Base-by-base conservation (phyloP, 140 eudicot species). In the Stevia rebaudiana region DNA sequence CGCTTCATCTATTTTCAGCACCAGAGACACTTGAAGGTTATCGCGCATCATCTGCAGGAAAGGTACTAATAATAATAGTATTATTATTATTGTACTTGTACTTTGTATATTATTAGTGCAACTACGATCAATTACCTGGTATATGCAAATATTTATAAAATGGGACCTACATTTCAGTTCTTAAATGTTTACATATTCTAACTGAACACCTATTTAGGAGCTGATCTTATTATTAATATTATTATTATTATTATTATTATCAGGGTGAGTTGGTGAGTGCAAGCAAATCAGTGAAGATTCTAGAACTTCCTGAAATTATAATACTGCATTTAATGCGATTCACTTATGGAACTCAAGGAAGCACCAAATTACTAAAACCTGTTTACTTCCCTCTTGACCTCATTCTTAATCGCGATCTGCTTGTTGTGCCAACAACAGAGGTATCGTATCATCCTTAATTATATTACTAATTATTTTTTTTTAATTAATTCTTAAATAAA, bases 11-110 rank as follows among this genome's bases (percentile, higher is more conserved):
- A 21, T 86, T 83, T 81, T 86, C 91, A 63, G 91, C 88, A 30
- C 86, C 90, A 53, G 97, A 85, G 53, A 77, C 88, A 36, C 88
- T 88, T 50, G 96, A 88, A 83, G 96, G 90, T 31, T 88, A 85
- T 51, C 81, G 87, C 36, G 79, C 85, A 35, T 61, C 96, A 49
- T 77, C 89, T 49, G 78, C 90, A 61, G 90, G 90, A 63, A 80
- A 82, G 84, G 94, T 82, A 31, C 22, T 56, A 56, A 15, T 56
- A 69, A 7, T 31, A 31, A 31, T n/a, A 56, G n/a, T 56, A 69
- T 11, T 31, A 31, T 41, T n/a, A 24, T 9, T 46, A 3, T 23
- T 36, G 47, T 39, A 28, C 59, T 17, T 46, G 19, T n/a, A n/a
- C n/a, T n/a, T n/a, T n/a, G n/a, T n/a, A n/a, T n/a, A n/a, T n/a